Base-by-base conservation (phyloP, 208 protist species). In the Strigomonas culicis region DNA sequence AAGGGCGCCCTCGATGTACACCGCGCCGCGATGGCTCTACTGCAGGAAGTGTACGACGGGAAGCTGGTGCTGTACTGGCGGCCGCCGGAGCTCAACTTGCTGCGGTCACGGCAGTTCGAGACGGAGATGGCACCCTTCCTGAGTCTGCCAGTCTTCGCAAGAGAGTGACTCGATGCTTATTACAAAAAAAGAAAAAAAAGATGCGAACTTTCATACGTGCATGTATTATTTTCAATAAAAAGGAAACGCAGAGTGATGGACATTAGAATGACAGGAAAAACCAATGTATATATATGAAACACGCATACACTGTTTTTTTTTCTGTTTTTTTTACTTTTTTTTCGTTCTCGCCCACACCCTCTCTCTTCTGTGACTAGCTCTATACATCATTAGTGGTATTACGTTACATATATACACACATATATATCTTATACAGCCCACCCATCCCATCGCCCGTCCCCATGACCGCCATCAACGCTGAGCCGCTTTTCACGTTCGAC, bases 21-120 rank as follows among this genome's bases (percentile, higher is more conserved):
- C 70, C 86, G 97, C 25, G 94, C 88, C 1, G 92, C 90, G 32
- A 88, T 93, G 59, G 86, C 89, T 34, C 71, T 97, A 19, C 72
- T 97, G 27, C 86, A 94, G 66, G 92, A 97, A 43, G 90, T 87
- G 24, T 90, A 94, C 68, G 82, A 97, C 19, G 93, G 93, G n/a
- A 66, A 75, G 0, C 59, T 97, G 0, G 62, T 86, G 10, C 55
- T 98, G 13, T 98, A 92, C 74, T 96, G 95, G 60, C 73, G 78
- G 0, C 82, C 93, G 13, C 91, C 93, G 8, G 75, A 82, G 56
- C 17, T 82, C 28, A 75, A 82, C 41, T 72, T 82, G 47, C 46
- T 91, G 63, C 31, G 79, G 28, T 88, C 84, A 21, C 60, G 51
- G 27, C 63, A 70, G 47, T 93, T 86, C 55, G 47, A 65, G 22